phyloP scores from a whole-genome alignment of 140 eudicot genomes.

The Flaveria floridana region DNA sequence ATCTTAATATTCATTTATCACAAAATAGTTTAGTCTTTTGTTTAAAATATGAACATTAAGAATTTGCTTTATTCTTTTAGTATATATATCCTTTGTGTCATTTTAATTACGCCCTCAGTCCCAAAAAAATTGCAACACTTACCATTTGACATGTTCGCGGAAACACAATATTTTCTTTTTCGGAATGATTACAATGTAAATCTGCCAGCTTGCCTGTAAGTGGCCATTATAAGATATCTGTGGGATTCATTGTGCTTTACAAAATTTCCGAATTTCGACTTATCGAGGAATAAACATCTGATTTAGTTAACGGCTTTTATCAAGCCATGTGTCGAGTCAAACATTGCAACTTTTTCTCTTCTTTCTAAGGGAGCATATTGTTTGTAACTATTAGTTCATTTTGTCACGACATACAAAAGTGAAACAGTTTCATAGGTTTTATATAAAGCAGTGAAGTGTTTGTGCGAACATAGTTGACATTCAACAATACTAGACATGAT shows the following conservation, averaged over 20 bases:
- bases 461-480: not conserved
- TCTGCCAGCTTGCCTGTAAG: not conserved
- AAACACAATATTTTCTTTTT: not conserved
- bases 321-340: not conserved
- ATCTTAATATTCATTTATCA: slow-evolving; percentile 1
- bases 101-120: not conserved
- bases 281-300: not conserved
- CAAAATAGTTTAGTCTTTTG: not conserved
- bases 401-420: not conserved
- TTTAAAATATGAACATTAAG: not conserved
- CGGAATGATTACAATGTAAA: not conserved
- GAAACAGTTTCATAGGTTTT: not conserved
- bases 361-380: not conserved
- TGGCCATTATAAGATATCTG: not conserved
- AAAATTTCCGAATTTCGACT: not conserved
- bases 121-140: not conserved
- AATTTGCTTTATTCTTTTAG: not conserved
- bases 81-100: not conserved
- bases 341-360: not conserved
- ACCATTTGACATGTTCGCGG: not conserved
- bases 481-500: slow-evolving; percentile 8
- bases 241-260: not conserved
- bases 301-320: slow-evolving; percentile 1
- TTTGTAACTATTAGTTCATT: not conserved
- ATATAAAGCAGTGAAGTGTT: not conserved